Conservation (phyloP, 2,329 filamentous ascomycete genomes). For the Thielaviopsis euricoi region DNA sequence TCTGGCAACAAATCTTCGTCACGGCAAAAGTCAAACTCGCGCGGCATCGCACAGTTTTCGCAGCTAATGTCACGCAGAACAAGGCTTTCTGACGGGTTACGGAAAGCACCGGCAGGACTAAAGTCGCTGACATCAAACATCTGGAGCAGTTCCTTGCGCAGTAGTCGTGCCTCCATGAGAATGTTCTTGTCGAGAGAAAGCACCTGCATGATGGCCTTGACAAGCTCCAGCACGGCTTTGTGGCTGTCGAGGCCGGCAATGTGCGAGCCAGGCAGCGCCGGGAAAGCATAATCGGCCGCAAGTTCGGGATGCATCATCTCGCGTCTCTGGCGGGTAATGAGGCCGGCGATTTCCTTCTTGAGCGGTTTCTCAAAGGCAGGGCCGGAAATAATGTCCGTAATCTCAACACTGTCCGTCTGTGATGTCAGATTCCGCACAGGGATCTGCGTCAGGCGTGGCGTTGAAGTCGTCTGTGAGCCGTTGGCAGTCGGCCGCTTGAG, state of each 20-base stretch:
- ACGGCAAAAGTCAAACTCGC: slow-evolving; percentile 82
- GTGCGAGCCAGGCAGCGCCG: slow-evolving; percentile 58
- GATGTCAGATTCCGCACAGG: slow-evolving; percentile 42
- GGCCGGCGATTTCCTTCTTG: slow-evolving; percentile 67
- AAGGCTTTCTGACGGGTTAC: slow-evolving; percentile 66
- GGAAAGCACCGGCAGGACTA: slow-evolving; percentile 69
- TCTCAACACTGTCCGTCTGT: slow-evolving; percentile 31
- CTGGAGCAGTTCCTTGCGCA: slow-evolving; percentile 75
- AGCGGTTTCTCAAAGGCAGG: slow-evolving; percentile 75
- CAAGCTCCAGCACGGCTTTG: slow-evolving; percentile 52
- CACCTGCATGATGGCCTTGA: slow-evolving; percentile 87
- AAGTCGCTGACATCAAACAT: slow-evolving; percentile 95
- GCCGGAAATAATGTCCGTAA: slow-evolving; percentile 48
- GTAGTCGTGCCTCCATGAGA: slow-evolving; percentile 67
- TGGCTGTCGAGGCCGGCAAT: slow-evolving; percentile 15
- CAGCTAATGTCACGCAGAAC: slow-evolving; percentile 65
- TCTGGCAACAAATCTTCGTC: slow-evolving; percentile 64
- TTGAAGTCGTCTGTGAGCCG: slow-evolving; percentile 26
- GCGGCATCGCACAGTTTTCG: slow-evolving; percentile 74
- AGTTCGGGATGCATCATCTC: slow-evolving; percentile 83
- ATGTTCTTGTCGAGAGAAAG: slow-evolving; percentile 82
- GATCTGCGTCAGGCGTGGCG: slow-evolving; percentile 39
- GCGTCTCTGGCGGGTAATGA: slow-evolving; percentile 74
- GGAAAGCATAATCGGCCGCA: slow-evolving; percentile 74
- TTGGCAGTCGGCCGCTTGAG: slow-evolving; percentile 53